Conservation (phyloP, 2,329 filamentous ascomycete genomes). For the Aspergillus quadricinctus region DNA sequence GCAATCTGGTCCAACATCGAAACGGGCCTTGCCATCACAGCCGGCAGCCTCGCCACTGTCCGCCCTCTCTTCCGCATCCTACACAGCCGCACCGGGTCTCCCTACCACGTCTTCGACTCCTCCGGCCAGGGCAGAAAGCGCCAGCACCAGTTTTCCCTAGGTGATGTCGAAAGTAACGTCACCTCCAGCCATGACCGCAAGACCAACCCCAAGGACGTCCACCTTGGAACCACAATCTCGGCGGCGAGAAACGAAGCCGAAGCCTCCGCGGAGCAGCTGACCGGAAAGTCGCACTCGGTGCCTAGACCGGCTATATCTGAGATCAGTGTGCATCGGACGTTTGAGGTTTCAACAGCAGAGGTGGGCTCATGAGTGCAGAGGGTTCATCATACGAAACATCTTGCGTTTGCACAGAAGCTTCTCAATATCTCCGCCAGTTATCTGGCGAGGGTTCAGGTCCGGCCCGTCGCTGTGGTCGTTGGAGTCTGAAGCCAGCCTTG, state of each 20-base stretch:
- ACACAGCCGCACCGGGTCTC: neutral
- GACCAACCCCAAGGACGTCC: neutral
- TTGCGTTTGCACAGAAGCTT: neutral
- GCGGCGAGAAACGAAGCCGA: neutral
- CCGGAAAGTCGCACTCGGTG: neutral
- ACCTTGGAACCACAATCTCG: neutral
- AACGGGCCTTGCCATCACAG: conserved; percentile 18
- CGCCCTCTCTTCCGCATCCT: conserved; percentile 12
- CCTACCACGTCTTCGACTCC: neutral
- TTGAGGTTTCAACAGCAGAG: neutral
- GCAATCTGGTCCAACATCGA: conserved; percentile 21
- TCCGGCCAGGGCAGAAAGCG: neutral
- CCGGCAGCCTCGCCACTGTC: conserved; percentile 17
- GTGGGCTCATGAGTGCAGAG: neutral
- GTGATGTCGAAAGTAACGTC: neutral
- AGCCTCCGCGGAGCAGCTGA: neutral
- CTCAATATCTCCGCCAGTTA: neutral
- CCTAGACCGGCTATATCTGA: neutral
- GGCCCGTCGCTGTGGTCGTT: no score
- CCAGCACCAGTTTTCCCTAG: neutral
- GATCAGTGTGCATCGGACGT: neutral
- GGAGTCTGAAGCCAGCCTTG: no score
- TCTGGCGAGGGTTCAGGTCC: neutral
- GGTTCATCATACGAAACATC: neutral
- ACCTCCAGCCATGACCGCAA: neutral